phyloP scores from a whole-genome alignment of 1,284 basidiomycete genomes.

The Phylloboletellus chloephorus region DNA sequence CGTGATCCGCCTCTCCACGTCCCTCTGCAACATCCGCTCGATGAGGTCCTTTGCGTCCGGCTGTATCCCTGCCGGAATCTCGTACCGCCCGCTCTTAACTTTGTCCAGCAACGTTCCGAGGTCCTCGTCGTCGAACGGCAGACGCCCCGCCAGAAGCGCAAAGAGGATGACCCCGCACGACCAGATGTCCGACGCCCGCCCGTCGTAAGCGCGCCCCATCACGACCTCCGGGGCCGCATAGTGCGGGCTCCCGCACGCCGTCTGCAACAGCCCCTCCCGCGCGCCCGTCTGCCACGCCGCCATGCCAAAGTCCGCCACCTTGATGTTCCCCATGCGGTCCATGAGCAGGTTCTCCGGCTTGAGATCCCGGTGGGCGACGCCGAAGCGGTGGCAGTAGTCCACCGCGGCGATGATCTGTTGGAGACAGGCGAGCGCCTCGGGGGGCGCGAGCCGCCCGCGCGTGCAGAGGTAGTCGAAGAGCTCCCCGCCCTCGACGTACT shows the following conservation, averaged over 20 bases:
- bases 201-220: constrained; percentile 82
- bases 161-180: constrained; percentile 96
- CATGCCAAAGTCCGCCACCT: constrained; percentile 99
- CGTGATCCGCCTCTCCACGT: constrained; percentile 79
- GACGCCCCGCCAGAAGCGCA: constrained; percentile 82
- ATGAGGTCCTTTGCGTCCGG: constrained; percentile 80
- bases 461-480: constrained; percentile 93
- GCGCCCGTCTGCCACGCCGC: constrained; percentile 81
- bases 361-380: constrained; percentile 95
- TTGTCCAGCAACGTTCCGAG: constrained; percentile 75
- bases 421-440: constrained; percentile 90
- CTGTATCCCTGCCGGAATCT: constrained; percentile 80
- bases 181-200: constrained; percentile 92
- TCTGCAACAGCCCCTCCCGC: constrained; percentile 66
- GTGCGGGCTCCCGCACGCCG: constrained; percentile 93
- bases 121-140: constrained; percentile 93
- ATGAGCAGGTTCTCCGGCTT: constrained; percentile 96
- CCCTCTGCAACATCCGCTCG: constrained; percentile 80
- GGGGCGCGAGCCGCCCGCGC: constrained; percentile 70
- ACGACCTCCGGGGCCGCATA: constrained; percentile 98
- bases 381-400: constrained; percentile 95
- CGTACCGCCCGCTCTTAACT: constrained; percentile 78
- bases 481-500: constrained; percentile 96
- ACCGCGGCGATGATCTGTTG: constrained; percentile 95
- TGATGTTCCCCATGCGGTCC: constrained; percentile 83